A percentile compares a stretch with the other conserved stretches of the same genome.
phyloP scores from a whole-genome alignment of 768 basidiomycete species.

The Lactifluus hygrophoroides region DNA sequence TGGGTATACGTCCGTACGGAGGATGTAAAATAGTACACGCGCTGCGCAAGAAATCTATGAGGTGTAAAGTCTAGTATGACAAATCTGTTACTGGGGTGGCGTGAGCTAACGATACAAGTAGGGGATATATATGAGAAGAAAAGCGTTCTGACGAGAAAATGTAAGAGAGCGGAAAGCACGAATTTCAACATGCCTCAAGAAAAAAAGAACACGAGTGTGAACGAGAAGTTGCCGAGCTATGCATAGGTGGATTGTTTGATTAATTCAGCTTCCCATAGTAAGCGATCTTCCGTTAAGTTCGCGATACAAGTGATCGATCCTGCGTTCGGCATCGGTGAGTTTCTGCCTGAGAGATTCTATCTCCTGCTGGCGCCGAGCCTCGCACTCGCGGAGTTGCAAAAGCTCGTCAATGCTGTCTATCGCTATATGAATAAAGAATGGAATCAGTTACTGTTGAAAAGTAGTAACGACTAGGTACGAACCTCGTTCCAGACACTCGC shows the following conservation, averaged over 20 bases:
- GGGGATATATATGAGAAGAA: neutral
- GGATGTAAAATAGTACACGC: slow-evolving; percentile 3
- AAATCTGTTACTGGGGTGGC: neutral
- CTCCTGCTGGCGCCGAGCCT: slow-evolving; percentile 6
- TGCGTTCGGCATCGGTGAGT: slow-evolving; percentile 12
- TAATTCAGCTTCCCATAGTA: slow-evolving; percentile 4
- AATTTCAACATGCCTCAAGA: neutral
- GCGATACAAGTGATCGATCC: slow-evolving; percentile 11
- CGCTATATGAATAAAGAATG: neutral
- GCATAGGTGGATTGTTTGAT: neutral
- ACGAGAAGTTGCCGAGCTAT: neutral
- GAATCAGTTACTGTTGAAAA: neutral
- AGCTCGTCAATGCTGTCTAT: slow-evolving; percentile 18
- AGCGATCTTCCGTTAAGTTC: slow-evolving; percentile 13
- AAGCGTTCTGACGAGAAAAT: neutral
- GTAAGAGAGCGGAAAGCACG: neutral
- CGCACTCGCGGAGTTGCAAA: neutral
- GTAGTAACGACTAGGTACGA: neutral
- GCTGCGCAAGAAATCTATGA: neutral
- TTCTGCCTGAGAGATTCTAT: slow-evolving; percentile 10
- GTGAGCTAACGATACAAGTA: slow-evolving; percentile 16
- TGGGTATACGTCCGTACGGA: neutral
- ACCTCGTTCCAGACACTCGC: slow-evolving; percentile 19
- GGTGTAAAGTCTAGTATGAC: slow-evolving; percentile 9
- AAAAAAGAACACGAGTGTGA: neutral